Base-by-base conservation (phyloP, 2,329 filamentous ascomycete species). In the Ilyonectria sp. region DNA sequence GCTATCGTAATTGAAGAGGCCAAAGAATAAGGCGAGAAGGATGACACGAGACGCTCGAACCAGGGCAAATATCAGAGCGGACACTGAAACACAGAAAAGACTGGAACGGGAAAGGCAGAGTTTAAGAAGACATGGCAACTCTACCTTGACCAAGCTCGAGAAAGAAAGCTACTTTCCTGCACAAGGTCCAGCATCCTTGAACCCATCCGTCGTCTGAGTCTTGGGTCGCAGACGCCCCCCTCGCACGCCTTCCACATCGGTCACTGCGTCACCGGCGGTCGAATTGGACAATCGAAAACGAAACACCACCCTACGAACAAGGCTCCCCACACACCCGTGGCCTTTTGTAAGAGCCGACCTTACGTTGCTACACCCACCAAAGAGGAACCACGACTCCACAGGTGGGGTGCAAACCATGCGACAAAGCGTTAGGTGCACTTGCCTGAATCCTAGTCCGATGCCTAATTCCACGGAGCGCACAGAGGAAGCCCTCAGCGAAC, bases 231-330 rank as follows among this genome's bases (percentile, higher is more conserved):
- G 26, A 65, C 33, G 35, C 63, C 64, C 52, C 37, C 33, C 19
- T 67, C 71, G 59, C 57, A 69, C 53, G 35, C 62, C 69, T 64
- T 63, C 66, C 62, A 46, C 50, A 67, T 65, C 68, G 50, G 61
- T 65, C 60, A 65, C 68, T 63, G 50, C 56, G 53, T 62, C 66
- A 67, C 43, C 56, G 46, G 37, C 43, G 49, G 26, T 8, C 33
- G 55, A 65, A 52, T 63, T 69, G n/a, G n/a, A 44, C 56, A 50
- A 69, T 69, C 56, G 63, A 63, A 63, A 53, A 60, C 61, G 56
- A 65, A 54, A 43, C 47, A 63, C 53, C 61, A 56, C 60, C 58
- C 49, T 9, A 61, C 31, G 6, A 43, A 31, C 49, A 50, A 33
- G 31, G 23, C 60, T 69, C 53, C 54, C 65, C 65, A 69, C 59